phyloP scores from a whole-genome alignment of 495 filamentous ascomycete species.

The Penicillium robsamsonii region DNA sequence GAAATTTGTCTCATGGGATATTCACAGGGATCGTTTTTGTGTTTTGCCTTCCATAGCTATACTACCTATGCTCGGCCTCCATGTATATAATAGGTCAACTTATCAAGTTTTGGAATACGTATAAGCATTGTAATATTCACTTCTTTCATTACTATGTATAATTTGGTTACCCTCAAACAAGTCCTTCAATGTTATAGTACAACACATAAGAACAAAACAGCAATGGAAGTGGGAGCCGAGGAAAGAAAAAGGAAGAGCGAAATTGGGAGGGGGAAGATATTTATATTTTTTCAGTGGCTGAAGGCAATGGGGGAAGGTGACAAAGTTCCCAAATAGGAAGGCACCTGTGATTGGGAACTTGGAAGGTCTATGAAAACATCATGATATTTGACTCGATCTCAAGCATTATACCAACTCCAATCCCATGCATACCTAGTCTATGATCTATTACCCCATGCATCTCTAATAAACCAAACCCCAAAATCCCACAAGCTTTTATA shows the following conservation, averaged over 20 bases:
- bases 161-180: neutral
- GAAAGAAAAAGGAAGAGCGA: neutral
- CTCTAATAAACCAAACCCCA: neutral
- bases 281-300: neutral
- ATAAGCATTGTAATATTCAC: neutral
- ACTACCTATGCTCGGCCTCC: neutral
- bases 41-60: neutral
- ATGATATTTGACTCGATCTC: neutral
- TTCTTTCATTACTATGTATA: neutral
- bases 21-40: constrained; percentile 1
- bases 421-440: constrained; percentile 1
- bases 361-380: neutral
- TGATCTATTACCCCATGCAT: neutral
- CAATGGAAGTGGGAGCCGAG: neutral
- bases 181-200: neutral
- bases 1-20: constrained; percentile 1
- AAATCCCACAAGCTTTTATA: neutral
- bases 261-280: neutral
- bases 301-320: neutral
- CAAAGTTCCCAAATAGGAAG: neutral
- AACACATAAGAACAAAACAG: neutral
- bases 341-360: neutral
- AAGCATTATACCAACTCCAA: neutral
- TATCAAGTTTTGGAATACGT: neutral
- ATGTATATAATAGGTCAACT: neutral